phyloP scores from a whole-genome alignment of 352 stramenopile genomes.

The Phytophthora niederhauseri region DNA sequence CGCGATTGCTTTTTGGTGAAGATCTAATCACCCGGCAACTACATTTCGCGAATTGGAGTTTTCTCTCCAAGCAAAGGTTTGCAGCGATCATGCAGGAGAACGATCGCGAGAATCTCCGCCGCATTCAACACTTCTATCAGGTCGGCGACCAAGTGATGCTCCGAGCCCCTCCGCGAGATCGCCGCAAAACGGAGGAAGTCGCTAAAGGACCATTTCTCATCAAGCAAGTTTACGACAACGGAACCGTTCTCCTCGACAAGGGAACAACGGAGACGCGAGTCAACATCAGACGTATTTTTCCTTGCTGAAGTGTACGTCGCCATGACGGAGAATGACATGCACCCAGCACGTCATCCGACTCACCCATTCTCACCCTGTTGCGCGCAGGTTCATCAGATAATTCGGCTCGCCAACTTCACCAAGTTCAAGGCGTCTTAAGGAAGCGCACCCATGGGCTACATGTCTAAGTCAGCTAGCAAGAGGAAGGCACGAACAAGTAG shows the following conservation, averaged over 20 bases:
- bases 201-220: slow-evolving; percentile 10
- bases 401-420: too few relatives aligned
- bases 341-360: too few relatives aligned
- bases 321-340: slow-evolving; percentile 7
- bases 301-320: slow-evolving; percentile 1
- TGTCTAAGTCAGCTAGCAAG: too few relatives aligned
- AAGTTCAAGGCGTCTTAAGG: too few relatives aligned
- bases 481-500: too few relatives aligned
- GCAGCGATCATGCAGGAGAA: slow-evolving; percentile 18
- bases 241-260: slow-evolving; percentile 5
- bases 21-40: slow-evolving; percentile 17
- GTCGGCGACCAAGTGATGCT: too few relatives aligned
- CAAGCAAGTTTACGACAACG: slow-evolving; percentile 10
- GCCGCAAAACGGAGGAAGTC: not conserved
- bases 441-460: too few relatives aligned
- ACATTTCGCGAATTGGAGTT: slow-evolving; percentile 18
- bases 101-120: slow-evolving; percentile 16
- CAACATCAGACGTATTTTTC: not conserved
- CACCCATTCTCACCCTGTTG: too few relatives aligned
- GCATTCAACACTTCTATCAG: slow-evolving; percentile 28
- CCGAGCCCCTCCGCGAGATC: slow-evolving; percentile 4
- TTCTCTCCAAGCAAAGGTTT: slow-evolving; percentile 16
- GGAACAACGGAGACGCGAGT: too few relatives aligned
- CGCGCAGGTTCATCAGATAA: too few relatives aligned
- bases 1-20: slow-evolving; percentile 14